Conservation (phyloP, 2,329 filamentous ascomycete species). For the Endothia cerciana region DNA sequence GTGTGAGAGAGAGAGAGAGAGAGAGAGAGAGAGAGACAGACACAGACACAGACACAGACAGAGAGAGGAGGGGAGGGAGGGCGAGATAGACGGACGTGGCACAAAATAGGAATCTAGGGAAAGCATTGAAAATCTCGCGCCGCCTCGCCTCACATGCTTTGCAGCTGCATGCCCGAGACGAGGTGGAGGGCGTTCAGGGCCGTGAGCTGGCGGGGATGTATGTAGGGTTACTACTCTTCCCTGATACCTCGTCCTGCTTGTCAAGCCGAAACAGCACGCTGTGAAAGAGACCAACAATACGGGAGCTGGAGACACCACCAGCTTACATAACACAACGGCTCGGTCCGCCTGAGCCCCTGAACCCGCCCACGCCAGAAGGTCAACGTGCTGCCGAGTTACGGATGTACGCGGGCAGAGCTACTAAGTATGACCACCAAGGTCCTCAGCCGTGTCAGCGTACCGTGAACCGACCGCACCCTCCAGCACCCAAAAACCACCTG, state of each 20-base stretch:
- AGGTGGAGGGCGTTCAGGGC: too few relatives aligned
- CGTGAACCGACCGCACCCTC: background rate
- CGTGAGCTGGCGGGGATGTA: too few relatives aligned
- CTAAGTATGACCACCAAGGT: conserved; percentile 15
- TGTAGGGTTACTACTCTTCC: background rate
- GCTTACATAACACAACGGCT: conserved; percentile 1
- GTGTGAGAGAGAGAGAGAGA: background rate
- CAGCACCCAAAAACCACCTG: background rate
- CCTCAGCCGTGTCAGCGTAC: background rate
- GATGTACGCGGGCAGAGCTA: background rate
- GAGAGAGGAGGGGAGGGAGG: background rate
- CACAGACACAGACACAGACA: background rate
- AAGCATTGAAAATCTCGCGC: conserved; percentile 23
- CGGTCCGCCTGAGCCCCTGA: too few relatives aligned
- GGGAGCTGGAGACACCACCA: too few relatives aligned
- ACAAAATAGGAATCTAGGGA: conserved; percentile 28
- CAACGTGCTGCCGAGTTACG: too few relatives aligned
- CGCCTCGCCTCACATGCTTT: background rate
- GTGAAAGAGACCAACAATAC: too few relatives aligned
- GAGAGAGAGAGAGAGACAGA: background rate
- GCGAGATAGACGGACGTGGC: conserved; percentile 22
- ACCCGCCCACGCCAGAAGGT: too few relatives aligned
- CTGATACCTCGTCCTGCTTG: background rate
- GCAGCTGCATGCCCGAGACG: background rate
- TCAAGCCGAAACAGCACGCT: background rate